Conservation (phyloP, 108 stramenopile genomes). For the Nitzschia palea region DNA sequence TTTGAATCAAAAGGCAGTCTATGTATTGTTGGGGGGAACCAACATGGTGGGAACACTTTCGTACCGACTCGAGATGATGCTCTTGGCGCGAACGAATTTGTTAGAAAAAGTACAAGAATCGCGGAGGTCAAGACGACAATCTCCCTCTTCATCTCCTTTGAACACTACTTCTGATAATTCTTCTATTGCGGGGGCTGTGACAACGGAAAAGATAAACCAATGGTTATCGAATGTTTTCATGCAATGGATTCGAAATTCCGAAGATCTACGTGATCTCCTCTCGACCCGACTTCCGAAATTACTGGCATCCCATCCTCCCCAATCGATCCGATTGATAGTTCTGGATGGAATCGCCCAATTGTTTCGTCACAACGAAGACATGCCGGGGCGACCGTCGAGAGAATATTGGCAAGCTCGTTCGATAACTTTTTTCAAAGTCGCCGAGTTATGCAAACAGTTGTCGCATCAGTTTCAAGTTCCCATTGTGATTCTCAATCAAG, state of each 20-base stretch:
- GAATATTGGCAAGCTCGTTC: slow-evolving; percentile 19
- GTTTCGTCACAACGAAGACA: slow-evolving; percentile 46
- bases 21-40: slow-evolving; percentile 51
- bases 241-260: slow-evolving; percentile 31
- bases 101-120: not conserved
- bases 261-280: slow-evolving; percentile 24
- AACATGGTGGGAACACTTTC: slow-evolving; percentile 10
- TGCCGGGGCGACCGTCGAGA: not conserved
- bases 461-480: slow-evolving; percentile 49
- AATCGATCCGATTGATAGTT: slow-evolving; percentile 30
- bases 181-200: not conserved
- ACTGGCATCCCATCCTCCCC: slow-evolving; percentile 10
- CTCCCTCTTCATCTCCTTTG: not conserved
- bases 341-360: slow-evolving; percentile 70
- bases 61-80: slow-evolving; percentile 17
- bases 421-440: slow-evolving; percentile 39
- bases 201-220: not conserved
- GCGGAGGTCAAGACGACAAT: not conserved
- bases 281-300: slow-evolving; percentile 5
- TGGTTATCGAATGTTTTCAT: slow-evolving; percentile 11
- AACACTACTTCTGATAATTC: not conserved
- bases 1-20: slow-evolving; percentile 46
- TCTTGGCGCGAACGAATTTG: slow-evolving; percentile 2
- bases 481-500: slow-evolving; percentile 68
- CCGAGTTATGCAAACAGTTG: slow-evolving; percentile 45